phyloP scores from a whole-genome alignment of 2,329 filamentous ascomycete genomes.

The Diplodia seriata region DNA sequence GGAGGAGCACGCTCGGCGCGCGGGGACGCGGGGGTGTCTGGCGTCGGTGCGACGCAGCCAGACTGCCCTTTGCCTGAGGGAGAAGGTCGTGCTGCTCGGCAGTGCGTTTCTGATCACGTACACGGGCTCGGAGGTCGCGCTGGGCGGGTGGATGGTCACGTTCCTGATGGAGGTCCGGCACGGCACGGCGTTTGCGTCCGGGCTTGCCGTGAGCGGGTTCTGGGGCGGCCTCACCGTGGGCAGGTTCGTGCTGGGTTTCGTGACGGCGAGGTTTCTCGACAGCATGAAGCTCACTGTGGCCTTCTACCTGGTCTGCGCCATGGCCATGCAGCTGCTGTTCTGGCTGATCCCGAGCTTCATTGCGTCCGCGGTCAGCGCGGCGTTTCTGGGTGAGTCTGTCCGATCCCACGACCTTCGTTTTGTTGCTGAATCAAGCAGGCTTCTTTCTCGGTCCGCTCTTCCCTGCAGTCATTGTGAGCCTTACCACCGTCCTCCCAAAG shows the following conservation, averaged over 20 bases:
- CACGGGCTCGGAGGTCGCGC: slow-evolving; percentile 76
- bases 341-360: slow-evolving; percentile 36
- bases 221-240: slow-evolving; percentile 36
- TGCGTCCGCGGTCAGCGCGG: slow-evolving; percentile 33
- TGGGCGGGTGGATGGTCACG: slow-evolving; percentile 82
- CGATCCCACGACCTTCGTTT: neutral
- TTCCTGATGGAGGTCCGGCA: slow-evolving; percentile 82
- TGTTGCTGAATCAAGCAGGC: neutral
- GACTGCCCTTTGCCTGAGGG: slow-evolving; percentile 57
- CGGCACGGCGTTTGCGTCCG: slow-evolving; percentile 32
- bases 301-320: slow-evolving; percentile 25
- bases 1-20: neutral
- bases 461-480: slow-evolving; percentile 34
- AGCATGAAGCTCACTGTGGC: slow-evolving; percentile 34
- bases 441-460: slow-evolving; percentile 37
- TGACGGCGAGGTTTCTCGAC: slow-evolving; percentile 29
- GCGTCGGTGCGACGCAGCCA: neutral
- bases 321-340: slow-evolving; percentile 35
- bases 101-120: slow-evolving; percentile 79
- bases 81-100: slow-evolving; percentile 63
- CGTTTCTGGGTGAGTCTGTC: neutral
- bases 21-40: neutral
- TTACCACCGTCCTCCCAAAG: slow-evolving; percentile 35
- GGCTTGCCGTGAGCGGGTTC: slow-evolving; percentile 34
- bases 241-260: slow-evolving; percentile 34